Base-by-base conservation (phyloP, 108 stramenopile genomes). In the Cyclotella kingstonii region DNA sequence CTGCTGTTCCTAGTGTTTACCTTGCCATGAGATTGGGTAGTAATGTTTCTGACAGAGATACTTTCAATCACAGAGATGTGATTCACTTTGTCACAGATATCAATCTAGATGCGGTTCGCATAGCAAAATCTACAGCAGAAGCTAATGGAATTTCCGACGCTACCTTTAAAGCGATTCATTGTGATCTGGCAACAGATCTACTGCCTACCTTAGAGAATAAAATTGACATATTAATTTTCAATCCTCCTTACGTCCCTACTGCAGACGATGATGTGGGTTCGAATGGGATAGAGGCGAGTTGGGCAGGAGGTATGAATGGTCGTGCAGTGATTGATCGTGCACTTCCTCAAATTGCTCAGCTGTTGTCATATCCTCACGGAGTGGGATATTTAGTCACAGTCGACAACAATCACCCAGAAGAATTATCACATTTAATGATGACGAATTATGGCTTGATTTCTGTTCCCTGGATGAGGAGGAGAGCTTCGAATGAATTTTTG, bases 241-340 rank as follows among this genome's bases (percentile, higher is more conserved):
- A 96, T 68, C 95, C 95, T 25, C 95, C 95, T 7, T 96, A 96
- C 50, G 95, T 96, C 41, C 91, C 93, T 25, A 96, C 95, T 9
- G 84, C 86, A 0, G 78, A 90, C 35, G 82, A 79, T 0, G 95
- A 96, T 74, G 89, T 96, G 6, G 80, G 76, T 11, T 78, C 80
- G 3, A 55, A 68, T 33, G 93, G 85, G 9, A 96, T 96, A 44
- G 88, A 88, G 53, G 93, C 88, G 18, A 79, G 82, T 35, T 96
- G 95, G 95, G 95, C 95, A 7, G 95, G 95, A 11, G 95, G 95
- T 1, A 50, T 41, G 30, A 60, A 83, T 50, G 91, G 95, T n/a
- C 73, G 90, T 26, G 54, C 73, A n/a, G 91, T 92, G 18, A 57
- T 89, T 30, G 89, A 95, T 74, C 77, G 87, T 36, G 89, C 89